Evolutionary conservation across 208 protist genomes (phyloP).

Genomic region (Histomonas meleagridis): DNA sequence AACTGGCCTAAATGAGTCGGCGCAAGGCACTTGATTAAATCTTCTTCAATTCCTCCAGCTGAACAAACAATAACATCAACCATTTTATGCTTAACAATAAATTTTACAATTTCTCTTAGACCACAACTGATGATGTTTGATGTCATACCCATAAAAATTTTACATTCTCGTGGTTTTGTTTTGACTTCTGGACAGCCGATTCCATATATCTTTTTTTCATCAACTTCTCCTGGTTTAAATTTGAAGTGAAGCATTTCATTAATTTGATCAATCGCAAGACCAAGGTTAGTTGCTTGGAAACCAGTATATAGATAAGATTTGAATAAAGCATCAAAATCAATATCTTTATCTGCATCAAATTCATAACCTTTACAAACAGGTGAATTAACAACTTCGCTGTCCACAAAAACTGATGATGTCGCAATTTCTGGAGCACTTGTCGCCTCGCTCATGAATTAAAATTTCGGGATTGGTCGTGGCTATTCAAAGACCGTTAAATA

Average conservation of each 20-base stretch:
- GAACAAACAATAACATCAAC: slow-evolving; percentile 88
- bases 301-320: not conserved
- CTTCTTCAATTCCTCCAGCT: slow-evolving; percentile 96
- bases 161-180: slow-evolving; percentile 30
- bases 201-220: not conserved
- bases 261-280: slow-evolving; percentile 19
- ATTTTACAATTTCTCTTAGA: slow-evolving; percentile 86
- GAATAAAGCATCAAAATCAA: slow-evolving; percentile 11
- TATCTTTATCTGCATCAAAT: not conserved
- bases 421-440: not conserved
- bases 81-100: slow-evolving; percentile 75
- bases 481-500: too few relatives aligned
- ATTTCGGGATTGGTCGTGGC: too few relatives aligned
- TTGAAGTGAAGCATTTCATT: slow-evolving; percentile 36
- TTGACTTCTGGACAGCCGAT: not conserved
- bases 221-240: not conserved
- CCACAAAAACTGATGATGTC: not conserved
- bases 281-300: slow-evolving; percentile 34
- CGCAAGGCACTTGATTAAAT: slow-evolving; percentile 97
- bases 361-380: not conserved
- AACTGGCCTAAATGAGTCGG: slow-evolving; percentile 81
- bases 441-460: too few relatives aligned
- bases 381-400: not conserved
- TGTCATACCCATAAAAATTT: slow-evolving; percentile 95
- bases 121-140: slow-evolving; percentile 97